Base-by-base conservation (phyloP, 2,329 filamentous ascomycete species). In the Huntiella bhutanensis region DNA sequence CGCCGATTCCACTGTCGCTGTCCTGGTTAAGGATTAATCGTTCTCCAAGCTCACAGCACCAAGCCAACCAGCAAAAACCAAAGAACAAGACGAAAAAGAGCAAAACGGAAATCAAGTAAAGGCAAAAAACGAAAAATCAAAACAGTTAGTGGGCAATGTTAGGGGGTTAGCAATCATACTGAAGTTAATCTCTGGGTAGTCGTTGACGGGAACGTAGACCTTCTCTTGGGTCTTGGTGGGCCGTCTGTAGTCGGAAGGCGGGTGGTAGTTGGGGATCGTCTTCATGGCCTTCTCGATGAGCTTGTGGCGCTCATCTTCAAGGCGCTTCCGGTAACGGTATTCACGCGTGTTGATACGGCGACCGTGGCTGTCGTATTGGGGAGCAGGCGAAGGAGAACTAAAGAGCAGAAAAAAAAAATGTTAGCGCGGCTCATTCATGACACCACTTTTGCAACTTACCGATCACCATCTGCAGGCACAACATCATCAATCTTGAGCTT, bases 121-220 rank as follows among this genome's bases (percentile, higher is more conserved):
- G 43, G 38, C 32, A 48, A 46, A 38, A 43, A 36, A 46, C 35
- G 49, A 50, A 48, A 51, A 51, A 43, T 47, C 49, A 51, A 49
- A 52, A 46, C 39, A 41, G 48, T 50, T 47, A 50, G 67, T 62
- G 68, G 65, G 68, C 74, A 72, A 64, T 70, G 77, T 82, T 80
- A 79, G 77, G 86, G 85, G 86, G 85, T 94, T 94, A 94, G 87
- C 80, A 87, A 91, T 88, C 88, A 88, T 95, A 98, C 91, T 98
- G 85, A 98, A 98, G 81, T 98, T 98, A 80, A 98, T 96, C 67
- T 98, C 91, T 73, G 91, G 91, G 65, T 98, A 98, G 67, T 98
- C 91, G 77, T 98, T 98, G 70, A 98, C 91, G 63, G 91, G 91
- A 64, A 98, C 91, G 64, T 98, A 98, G 82, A 98, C 92, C 74